Conservation (phyloP, 2,329 filamentous ascomycete genomes). For the Epicoccum nigrum region DNA sequence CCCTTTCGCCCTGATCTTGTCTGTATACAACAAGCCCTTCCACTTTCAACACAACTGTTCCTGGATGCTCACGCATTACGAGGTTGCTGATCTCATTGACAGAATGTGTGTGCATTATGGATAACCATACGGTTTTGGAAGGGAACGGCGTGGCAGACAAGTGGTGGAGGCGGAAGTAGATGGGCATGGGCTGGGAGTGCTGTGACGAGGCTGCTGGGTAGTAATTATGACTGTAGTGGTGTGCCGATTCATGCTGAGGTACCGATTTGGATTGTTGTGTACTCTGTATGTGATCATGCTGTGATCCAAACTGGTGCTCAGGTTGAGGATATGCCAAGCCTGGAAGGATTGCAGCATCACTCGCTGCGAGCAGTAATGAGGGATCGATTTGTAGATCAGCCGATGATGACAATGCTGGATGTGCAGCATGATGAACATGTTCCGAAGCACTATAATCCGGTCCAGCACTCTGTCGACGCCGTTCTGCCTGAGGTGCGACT, state of each 20-base stretch:
- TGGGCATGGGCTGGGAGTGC: conserved; percentile 55
- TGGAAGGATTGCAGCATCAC: conserved; percentile 51
- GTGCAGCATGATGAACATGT: conserved; percentile 20
- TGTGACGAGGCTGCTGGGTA: conserved; percentile 21
- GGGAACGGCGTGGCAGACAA: conserved; percentile 62
- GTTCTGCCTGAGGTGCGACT: conserved; percentile 27
- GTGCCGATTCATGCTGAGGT: conserved; percentile 37
- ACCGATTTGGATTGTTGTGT: conserved; percentile 31
- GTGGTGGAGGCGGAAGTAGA: conserved; percentile 73
- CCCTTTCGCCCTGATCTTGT: conserved; percentile 53
- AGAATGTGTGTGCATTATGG: conserved; percentile 63
- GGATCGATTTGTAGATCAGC: conserved; percentile 68
- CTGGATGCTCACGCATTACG: conserved; percentile 66
- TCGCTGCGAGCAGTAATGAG: conserved; percentile 64
- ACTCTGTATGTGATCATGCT: conserved; percentile 46
- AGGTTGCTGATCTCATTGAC: conserved; percentile 68
- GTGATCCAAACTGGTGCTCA: conserved; percentile 19
- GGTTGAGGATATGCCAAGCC: conserved; percentile 26
- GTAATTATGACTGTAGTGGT: conserved; percentile 19
- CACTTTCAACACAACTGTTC: conserved; percentile 63
- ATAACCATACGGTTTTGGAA: conserved; percentile 66
- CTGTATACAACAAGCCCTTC: conserved; percentile 67
- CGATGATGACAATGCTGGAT: conserved; percentile 41
- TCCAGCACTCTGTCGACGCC: conserved; percentile 33
- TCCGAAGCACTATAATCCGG: conserved; percentile 2